Evolutionary conservation across 2,329 filamentous ascomycete species (phyloP).

Genomic region (Raffaelea albimanens): DNA sequence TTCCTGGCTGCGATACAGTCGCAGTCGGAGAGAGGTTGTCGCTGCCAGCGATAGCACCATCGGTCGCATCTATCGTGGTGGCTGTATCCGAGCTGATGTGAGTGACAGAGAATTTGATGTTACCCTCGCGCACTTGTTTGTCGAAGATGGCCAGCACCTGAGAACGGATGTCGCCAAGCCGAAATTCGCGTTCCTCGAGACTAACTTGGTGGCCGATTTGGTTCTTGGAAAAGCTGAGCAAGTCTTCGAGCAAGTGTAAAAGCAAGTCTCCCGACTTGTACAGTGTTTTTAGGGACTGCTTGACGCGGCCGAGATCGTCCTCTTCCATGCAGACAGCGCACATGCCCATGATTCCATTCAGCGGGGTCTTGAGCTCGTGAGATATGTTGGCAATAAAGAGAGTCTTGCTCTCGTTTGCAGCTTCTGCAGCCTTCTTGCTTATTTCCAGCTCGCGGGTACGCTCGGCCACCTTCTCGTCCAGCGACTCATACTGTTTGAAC

Average conservation of each 20-base stretch:
- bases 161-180: slow-evolving; percentile 70
- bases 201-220: slow-evolving; percentile 79
- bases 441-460: slow-evolving; percentile 77
- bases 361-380: slow-evolving; percentile 79
- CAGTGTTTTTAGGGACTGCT: slow-evolving; percentile 75
- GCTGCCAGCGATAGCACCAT: not conserved
- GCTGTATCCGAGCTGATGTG: slow-evolving; percentile 48
- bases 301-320: slow-evolving; percentile 66
- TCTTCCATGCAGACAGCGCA: slow-evolving; percentile 89
- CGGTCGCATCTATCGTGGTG: not conserved
- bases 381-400: slow-evolving; percentile 94
- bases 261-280: slow-evolving; percentile 83
- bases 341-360: slow-evolving; percentile 95
- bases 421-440: slow-evolving; percentile 85
- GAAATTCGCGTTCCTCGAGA: slow-evolving; percentile 78
- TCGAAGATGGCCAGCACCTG: slow-evolving; percentile 83
- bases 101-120: slow-evolving; percentile 62
- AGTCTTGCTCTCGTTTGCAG: slow-evolving; percentile 95
- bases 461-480: slow-evolving; percentile 78
- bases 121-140: slow-evolving; percentile 74
- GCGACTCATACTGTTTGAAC: slow-evolving; percentile 70
- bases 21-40: not conserved
- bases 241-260: slow-evolving; percentile 77
- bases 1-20: not conserved
- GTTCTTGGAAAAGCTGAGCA: slow-evolving; percentile 90